A percentile compares a stretch with the other conserved stretches of the same genome.
Conservation (phyloP, 768 basidiomycete genomes). For the Lactifluus piperatus region DNA sequence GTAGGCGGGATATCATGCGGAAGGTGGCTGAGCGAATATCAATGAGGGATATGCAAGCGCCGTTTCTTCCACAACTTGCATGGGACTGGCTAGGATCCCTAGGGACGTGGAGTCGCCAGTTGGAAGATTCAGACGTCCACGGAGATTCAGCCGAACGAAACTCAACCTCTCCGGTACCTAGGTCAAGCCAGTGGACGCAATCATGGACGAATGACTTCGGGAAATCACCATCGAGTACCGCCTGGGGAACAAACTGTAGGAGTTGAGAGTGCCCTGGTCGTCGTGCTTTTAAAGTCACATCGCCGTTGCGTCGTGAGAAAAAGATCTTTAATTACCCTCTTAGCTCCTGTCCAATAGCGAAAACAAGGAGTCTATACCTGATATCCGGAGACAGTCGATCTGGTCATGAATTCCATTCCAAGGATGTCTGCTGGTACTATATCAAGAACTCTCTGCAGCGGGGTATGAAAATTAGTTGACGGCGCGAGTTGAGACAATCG, state of each 20-base stretch:
- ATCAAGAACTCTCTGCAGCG: not conserved
- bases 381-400: not conserved
- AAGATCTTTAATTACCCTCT: not conserved
- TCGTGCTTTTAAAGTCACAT: not conserved
- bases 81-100: not conserved
- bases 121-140: slow-evolving; percentile 25
- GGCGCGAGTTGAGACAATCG: not conserved
- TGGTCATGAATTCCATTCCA: slow-evolving; percentile 2
- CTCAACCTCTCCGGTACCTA: slow-evolving; percentile 13
- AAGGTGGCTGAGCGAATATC: too few relatives aligned
- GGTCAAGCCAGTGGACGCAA: not conserved
- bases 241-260: slow-evolving; percentile 29
- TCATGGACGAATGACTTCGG: slow-evolving; percentile 20
- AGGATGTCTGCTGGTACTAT: not conserved
- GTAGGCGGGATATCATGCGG: too few relatives aligned
- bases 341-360: too few relatives aligned
- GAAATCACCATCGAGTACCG: slow-evolving; percentile 25
- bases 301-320: not conserved
- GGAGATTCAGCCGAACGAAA: slow-evolving; percentile 26
- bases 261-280: not conserved
- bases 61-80: not conserved
- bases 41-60: too few relatives aligned
- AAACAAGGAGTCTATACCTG: not conserved
- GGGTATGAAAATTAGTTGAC: not conserved
- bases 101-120: slow-evolving; percentile 23